Conservation (phyloP, 1,284 basidiomycete genomes). For the Pseudozyma tsukubaensis region DNA sequence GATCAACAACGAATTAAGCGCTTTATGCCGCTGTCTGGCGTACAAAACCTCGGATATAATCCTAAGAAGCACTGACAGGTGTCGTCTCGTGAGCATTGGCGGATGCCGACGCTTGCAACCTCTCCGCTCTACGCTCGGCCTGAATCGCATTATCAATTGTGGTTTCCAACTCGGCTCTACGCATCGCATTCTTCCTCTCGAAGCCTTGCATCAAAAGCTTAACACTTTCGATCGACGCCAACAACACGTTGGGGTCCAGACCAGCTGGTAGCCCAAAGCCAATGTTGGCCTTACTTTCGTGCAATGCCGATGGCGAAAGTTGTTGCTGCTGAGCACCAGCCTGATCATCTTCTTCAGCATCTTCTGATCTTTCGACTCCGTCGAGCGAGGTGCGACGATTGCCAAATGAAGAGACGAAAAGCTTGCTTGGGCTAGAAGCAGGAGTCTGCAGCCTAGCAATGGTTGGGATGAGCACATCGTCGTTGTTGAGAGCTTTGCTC, state of each 20-base stretch:
- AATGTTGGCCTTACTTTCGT: background rate
- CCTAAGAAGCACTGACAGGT: conserved; percentile 1
- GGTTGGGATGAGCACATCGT: conserved; percentile 47
- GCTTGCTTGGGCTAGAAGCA: conserved; percentile 30
- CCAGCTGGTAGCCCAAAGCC: conserved; percentile 9
- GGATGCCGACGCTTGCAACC: conserved; percentile 15
- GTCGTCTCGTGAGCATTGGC: conserved; percentile 1
- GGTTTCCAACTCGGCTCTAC: conserved; percentile 44
- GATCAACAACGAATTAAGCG: too few species aligned
- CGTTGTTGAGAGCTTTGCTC: conserved; percentile 46
- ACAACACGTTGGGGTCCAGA: conserved; percentile 33
- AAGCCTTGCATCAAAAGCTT: conserved; percentile 50
- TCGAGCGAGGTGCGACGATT: conserved; percentile 1
- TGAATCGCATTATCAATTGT: conserved; percentile 40
- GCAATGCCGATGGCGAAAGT: too few species aligned
- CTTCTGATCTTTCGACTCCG: background rate
- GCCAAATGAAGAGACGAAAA: conserved; percentile 19
- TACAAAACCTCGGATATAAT: too few species aligned
- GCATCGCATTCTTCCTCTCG: conserved; percentile 47
- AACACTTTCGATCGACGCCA: conserved; percentile 50
- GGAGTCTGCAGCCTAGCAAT: conserved; percentile 41
- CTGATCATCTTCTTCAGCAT: conserved; percentile 1
- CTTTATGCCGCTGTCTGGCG: too few species aligned
- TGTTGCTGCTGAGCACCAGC: background rate
- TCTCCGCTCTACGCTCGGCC: conserved; percentile 38